phyloP scores from a whole-genome alignment of 345 rosid genomes.

The Excoecaria agallocha region DNA sequence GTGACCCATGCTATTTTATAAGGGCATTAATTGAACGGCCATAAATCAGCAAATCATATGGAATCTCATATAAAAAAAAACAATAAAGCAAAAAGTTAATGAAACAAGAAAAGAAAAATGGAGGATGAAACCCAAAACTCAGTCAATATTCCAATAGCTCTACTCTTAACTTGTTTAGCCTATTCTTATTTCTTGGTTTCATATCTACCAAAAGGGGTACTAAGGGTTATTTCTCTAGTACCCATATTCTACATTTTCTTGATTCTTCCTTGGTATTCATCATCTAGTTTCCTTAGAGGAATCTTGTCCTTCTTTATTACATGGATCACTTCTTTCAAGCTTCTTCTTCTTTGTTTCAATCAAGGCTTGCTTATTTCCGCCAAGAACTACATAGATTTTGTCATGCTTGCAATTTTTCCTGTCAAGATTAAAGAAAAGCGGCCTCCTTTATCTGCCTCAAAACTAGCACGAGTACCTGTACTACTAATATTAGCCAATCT shows the following conservation, averaged over 20 bases:
- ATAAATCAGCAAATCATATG: too few relatives aligned
- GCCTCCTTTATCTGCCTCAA: neutral
- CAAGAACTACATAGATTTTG: neutral
- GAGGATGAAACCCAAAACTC: neutral
- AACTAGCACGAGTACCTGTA: neutral
- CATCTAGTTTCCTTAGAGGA: conserved; percentile 1
- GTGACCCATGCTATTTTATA: too few relatives aligned
- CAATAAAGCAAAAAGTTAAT: too few relatives aligned
- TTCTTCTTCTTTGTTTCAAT: neutral
- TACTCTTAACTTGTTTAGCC: conserved; percentile 5
- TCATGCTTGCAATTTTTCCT: neutral
- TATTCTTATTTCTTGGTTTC: neutral
- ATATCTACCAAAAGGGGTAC: neutral
- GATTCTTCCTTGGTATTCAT: neutral
- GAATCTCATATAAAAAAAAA: too few relatives aligned
- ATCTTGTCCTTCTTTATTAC: neutral
- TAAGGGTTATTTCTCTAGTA: neutral
- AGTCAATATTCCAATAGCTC: conserved; percentile 1
- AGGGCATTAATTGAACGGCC: too few relatives aligned
- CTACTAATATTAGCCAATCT: neutral
- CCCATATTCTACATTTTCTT: neutral
- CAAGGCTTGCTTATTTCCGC: neutral
- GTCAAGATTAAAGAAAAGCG: neutral
- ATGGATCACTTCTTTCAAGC: conserved; percentile 13
- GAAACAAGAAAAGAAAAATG: neutral